Evolutionary conservation across 768 basidiomycete genomes (phyloP).

Genomic region (Naganishia onofrii): DNA sequence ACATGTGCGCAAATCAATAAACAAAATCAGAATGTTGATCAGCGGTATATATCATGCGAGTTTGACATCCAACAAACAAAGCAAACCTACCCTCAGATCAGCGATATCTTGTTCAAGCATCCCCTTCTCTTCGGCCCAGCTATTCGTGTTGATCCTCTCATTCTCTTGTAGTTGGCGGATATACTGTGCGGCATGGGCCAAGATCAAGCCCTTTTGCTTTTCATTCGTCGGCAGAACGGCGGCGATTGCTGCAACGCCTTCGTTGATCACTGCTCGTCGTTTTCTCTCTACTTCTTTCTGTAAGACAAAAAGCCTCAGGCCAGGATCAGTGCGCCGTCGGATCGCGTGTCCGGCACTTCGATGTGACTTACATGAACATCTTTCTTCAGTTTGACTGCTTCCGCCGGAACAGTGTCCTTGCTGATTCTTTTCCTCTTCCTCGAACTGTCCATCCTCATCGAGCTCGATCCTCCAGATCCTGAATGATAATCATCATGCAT

Average conservation of each 20-base stretch:
- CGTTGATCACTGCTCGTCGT: constrained; percentile 91
- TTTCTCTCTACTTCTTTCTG: constrained; percentile 98
- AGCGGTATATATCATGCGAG: no score
- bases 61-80: neutral
- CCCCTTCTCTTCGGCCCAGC: constrained; percentile 26
- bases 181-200: constrained; percentile 82
- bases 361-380: constrained; percentile 50
- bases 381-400: constrained; percentile 42
- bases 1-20: neutral
- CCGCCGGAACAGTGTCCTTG: constrained; percentile 17
- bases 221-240: constrained; percentile 83
- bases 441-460: constrained; percentile 17
- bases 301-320: constrained; percentile 43
- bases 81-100: constrained; percentile 10
- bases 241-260: constrained; percentile 88
- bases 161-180: constrained; percentile 80
- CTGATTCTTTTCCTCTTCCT: constrained; percentile 29
- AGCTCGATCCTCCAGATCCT: constrained; percentile 4
- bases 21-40: no score
- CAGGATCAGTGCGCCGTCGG: neutral
- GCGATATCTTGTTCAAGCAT: constrained; percentile 21
- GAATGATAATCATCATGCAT: constrained; percentile 28
- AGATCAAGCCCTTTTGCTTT: constrained; percentile 75
- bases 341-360: neutral
- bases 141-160: constrained; percentile 18